Evolutionary conservation across 352 stramenopile genomes (phyloP).

Genomic region (Pseudoperonospora humuli): DNA sequence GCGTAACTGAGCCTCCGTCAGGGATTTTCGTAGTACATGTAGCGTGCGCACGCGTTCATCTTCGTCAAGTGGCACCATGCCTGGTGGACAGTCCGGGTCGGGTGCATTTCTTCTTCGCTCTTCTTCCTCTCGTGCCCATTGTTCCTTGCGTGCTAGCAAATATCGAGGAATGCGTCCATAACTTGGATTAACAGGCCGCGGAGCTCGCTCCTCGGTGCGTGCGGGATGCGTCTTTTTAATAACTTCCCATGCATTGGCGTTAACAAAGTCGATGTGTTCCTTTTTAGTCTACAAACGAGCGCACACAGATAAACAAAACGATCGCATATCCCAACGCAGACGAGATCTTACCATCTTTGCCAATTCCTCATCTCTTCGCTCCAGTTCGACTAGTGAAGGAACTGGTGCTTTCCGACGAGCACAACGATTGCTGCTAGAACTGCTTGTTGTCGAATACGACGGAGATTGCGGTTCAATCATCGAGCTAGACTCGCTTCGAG

Average conservation of each 20-base stretch:
- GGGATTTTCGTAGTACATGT: conserved; percentile 48
- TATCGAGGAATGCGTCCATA: conserved; percentile 68
- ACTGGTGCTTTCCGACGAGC: conserved; percentile 35
- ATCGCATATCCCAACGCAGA: not conserved
- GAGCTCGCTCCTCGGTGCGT: conserved; percentile 4
- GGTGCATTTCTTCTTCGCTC: conserved; percentile 56
- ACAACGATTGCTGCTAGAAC: conserved; percentile 5
- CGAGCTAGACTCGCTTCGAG: conserved; percentile 10
- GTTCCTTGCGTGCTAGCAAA: conserved; percentile 59
- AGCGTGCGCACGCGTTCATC: conserved; percentile 71
- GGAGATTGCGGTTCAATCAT: conserved; percentile 8
- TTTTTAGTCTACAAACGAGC: conserved; percentile 36
- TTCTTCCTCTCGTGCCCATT: conserved; percentile 83
- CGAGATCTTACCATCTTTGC: conserved; percentile 22
- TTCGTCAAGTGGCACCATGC: conserved; percentile 80
- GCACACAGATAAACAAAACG: not conserved
- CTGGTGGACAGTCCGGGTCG: conserved; percentile 79
- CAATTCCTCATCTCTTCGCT: conserved; percentile 31
- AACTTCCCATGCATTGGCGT: conserved; percentile 68
- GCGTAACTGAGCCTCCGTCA: conserved; percentile 50
- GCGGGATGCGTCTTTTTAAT: conserved; percentile 43
- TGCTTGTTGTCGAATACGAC: conserved; percentile 9
- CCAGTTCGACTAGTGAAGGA: conserved; percentile 41
- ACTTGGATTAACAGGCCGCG: conserved; percentile 15
- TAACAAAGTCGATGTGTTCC: conserved; percentile 59